Evolutionary conservation across 2,329 filamentous ascomycete genomes (phyloP), one percentile per base, ranked within the genome.

Genomic region (Xylaria hypoxylon): DNA sequence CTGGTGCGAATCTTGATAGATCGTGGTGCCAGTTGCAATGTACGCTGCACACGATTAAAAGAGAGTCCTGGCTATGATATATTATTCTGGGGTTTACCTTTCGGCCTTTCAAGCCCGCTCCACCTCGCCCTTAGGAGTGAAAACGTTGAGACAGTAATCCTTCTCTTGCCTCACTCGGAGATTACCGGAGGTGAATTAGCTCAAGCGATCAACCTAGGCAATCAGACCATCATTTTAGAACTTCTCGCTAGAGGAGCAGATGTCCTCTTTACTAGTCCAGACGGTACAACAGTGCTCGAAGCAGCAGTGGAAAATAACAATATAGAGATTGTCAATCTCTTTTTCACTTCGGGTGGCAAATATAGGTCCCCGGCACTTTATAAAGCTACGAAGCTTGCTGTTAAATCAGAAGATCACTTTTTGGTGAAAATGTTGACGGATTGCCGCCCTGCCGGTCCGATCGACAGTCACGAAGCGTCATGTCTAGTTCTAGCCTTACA

Each of bases 381-480:
- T 7, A 44, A 1, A 13, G 48, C 50, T 8, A 28, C 40, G 11
- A 8, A 33, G 5, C 5, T 13, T 8, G 59, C 59, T 2, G 2
- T 47, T 7, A 13, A 33, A 11, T 55, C 48, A 11, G 13, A 45
- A 33, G 59, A 61, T 8, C 11, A 35, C 11, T 45, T 33, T 15
- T n/a, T 47, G n/a, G n/a, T 61, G 2, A 24, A 10, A 31, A 7
- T 38, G 15, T 28, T 61, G 19, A 24, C 15, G 22, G 7, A 3
- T 0, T 6, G 42, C 8, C 59, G 59, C 3, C 42, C 50, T 8
- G 3, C 7, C 11, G 50, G 26, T 3, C n/a, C 15, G 7, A 62
- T 62, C 17, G 59, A 62, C 7, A 38, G 51, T 7, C 31, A 40
- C 28, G 59, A 62, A 22, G 59, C 59, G 4, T 56, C 59, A 10